A percentile compares a stretch with the other conserved stretches of the same genome.
These are phyloP conservation scores for Aeminium ludgeri DNA, from an alignment of 495 filamentous ascomycete genomes.

Conservation along the genomic window DNA sequence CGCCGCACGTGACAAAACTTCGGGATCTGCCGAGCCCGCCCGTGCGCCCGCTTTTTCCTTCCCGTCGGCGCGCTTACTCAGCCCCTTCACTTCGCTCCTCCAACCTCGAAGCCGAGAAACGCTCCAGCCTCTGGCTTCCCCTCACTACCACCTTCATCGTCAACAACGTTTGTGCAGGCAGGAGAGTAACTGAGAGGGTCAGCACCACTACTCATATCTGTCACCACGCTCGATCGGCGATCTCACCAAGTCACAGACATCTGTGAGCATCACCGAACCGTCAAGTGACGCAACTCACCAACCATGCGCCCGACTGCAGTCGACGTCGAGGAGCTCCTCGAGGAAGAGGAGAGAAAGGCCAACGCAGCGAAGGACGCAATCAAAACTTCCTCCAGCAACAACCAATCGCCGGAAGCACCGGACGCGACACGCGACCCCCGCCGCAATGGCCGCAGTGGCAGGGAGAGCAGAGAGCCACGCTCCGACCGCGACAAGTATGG, in stretches of 20 bases:
- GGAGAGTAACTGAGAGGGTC: too few relatives aligned
- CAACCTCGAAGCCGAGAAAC: too few relatives aligned
- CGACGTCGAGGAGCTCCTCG: conserved; percentile 13
- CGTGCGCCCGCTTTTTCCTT: too few relatives aligned
- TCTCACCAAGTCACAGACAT: conserved; percentile 4
- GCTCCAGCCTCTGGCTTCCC: too few relatives aligned
- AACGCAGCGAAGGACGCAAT: neutral
- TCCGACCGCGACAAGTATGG: conserved; percentile 41
- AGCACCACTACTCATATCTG: conserved; percentile 1
- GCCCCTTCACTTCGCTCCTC: too few relatives aligned
- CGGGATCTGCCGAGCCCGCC: too few relatives aligned
- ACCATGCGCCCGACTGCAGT: conserved; percentile 2
- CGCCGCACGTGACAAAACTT: too few relatives aligned
- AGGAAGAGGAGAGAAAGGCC: conserved; percentile 13
- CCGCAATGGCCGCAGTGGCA: conserved; percentile 33
- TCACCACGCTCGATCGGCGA: neutral
- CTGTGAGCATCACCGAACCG: neutral
- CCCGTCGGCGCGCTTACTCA: too few relatives aligned
- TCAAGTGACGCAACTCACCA: conserved; percentile 3
- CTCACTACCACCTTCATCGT: too few relatives aligned
- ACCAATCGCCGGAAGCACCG: conserved; percentile 10
- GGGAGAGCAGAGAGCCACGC: conserved; percentile 35
- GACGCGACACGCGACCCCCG: conserved; percentile 37
- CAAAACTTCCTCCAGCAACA: neutral
- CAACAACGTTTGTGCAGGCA: too few relatives aligned